Conservation (phyloP, 75 land plant genomes). For the Azolla pinnata region DNA sequence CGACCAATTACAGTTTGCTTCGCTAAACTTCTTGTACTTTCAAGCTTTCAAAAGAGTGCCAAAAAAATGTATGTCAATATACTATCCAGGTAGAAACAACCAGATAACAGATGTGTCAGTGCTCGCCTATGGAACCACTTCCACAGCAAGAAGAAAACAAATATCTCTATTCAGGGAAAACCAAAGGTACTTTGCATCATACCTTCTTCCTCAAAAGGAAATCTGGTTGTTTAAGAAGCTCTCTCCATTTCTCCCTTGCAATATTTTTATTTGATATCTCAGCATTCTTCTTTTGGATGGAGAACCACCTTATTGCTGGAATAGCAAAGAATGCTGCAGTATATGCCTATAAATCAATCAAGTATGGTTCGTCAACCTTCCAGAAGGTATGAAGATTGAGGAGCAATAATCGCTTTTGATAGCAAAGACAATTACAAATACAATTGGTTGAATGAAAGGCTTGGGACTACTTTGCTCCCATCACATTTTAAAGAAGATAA, state of each 20-base stretch:
- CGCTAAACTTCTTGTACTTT: constrained; percentile 72
- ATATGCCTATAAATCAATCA: constrained; percentile 50
- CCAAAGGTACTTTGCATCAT: neutral
- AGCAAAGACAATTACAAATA: too few species aligned
- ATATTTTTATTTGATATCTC: constrained; percentile 60
- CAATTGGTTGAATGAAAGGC: too few species aligned
- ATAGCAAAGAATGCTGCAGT: constrained; percentile 91
- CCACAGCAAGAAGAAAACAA: neutral
- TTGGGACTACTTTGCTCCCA: too few species aligned
- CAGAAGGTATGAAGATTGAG: too few species aligned
- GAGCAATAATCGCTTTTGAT: too few species aligned
- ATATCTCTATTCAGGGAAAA: neutral
- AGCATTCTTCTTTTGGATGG: constrained; percentile 47
- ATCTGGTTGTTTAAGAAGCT: constrained; percentile 54
- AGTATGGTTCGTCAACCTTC: neutral
- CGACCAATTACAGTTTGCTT: constrained; percentile 63
- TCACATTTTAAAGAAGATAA: too few species aligned
- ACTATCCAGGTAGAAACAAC: neutral
- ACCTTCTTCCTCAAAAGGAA: constrained; percentile 55
- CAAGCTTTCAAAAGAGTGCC: constrained; percentile 27
- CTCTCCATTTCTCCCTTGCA: constrained; percentile 45
- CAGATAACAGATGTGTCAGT: too few species aligned
- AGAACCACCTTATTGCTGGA: constrained; percentile 71
- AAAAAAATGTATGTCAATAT: neutral
- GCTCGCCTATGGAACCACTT: too few species aligned